Conservation (phyloP, 257 asterid species). For the Salvia splendens region DNA sequence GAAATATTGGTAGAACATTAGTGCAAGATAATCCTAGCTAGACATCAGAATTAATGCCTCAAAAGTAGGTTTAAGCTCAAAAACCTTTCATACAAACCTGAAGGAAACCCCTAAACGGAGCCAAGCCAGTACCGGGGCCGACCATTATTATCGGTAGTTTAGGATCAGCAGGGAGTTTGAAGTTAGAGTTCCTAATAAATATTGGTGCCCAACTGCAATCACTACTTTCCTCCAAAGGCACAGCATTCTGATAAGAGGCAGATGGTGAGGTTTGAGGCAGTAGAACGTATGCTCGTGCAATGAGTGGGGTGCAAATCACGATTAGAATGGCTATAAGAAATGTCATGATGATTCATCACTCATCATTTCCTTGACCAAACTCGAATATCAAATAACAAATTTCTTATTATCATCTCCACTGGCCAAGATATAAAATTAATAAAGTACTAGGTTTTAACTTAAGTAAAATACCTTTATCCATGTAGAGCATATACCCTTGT, state of each 20-base stretch:
- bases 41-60: slow-evolving; percentile 17
- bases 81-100: slow-evolving; percentile 59
- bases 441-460: slow-evolving; percentile 2
- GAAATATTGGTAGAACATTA: slow-evolving; percentile 35
- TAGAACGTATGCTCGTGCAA: slow-evolving; percentile 15
- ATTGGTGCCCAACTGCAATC: slow-evolving; percentile 84
- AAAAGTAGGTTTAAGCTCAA: background rate
- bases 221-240: slow-evolving; percentile 65
- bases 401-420: background rate
- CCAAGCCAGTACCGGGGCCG: slow-evolving; percentile 99
- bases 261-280: slow-evolving; percentile 23
- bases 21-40: slow-evolving; percentile 8
- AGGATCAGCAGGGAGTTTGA: slow-evolving; percentile 82
- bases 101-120: slow-evolving; percentile 98
- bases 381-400: background rate
- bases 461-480: slow-evolving; percentile 83
- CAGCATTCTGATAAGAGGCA: slow-evolving; percentile 64
- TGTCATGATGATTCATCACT: slow-evolving; percentile 9
- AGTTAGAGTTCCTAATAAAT: slow-evolving; percentile 81
- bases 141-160: slow-evolving; percentile 84
- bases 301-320: background rate
- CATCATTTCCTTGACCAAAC: background rate
- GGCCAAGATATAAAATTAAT: slow-evolving; percentile 9
- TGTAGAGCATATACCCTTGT: slow-evolving; percentile 94
- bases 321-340: slow-evolving; percentile 3